Evolutionary conservation across 371 early-diverging fungal species (phyloP), one percentile per base, ranked within the genome.

Genomic region (Mucor saturninus): DNA sequence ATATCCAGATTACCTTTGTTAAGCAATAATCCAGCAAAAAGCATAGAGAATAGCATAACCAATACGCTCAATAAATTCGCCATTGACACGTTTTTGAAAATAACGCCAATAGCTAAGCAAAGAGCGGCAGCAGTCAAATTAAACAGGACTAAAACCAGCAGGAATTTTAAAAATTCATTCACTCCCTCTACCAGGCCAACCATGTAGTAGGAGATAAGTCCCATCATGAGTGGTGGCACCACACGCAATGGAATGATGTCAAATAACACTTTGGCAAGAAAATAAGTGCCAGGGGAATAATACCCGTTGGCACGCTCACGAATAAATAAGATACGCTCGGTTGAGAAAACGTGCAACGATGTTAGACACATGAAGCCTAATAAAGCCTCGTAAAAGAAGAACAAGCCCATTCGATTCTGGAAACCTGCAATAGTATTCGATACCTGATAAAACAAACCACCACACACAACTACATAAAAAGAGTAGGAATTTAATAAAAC

Each of bases 21-120:
- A 51, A 97, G 75, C 52, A 97, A 77, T 7, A 95, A 83, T 4
- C 96, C 96, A 6, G 93, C 92, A 81, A 95, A 95, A 40, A 96
- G 68, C 91, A 97, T 94, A 38, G 90, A 89, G 71, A 95, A 94
- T 26, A 97, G 79, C 77, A 95, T 91, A 35, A 89, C 80, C 61
- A 97, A 81, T 14, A 87, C 86, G 26, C 86, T 85, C 46, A 94
- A 71, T 46, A 97, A 73, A 64, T 89, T 93, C 3, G 95, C 91
- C 50, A 95, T 87, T 0, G 92, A 91, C 2, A 91, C 67, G 62
- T 93, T 91, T 60, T 81, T 80, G 40, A 93, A 83, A 0, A 90
- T 76, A 21, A 91, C 80, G 32, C 90, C 94, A 59, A 95, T 86
- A 29, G 88, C 86, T 30, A 96, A 67, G 69, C 95, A 95, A 10